phyloP scores from a whole-genome alignment of 2,329 filamentous ascomycete genomes.

The Nothophoma quercina region DNA sequence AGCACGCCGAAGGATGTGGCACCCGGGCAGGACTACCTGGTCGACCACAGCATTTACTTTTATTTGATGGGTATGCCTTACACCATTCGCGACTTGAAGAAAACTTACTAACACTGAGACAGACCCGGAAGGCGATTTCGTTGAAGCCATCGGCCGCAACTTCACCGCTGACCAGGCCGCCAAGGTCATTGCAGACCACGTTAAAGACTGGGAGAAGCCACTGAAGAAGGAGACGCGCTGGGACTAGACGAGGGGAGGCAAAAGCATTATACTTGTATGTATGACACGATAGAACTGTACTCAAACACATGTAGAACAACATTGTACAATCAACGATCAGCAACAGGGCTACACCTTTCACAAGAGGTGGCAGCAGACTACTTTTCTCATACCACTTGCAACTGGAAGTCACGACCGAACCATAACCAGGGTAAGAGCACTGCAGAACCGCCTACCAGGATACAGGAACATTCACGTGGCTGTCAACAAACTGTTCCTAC shows the following conservation, averaged over 20 bases:
- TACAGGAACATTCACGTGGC: too few species aligned
- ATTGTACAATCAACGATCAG: constrained; percentile 4
- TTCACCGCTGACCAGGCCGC: constrained; percentile 89
- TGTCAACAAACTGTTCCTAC: too few species aligned
- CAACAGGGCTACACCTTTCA: not conserved
- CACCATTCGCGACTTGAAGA: not conserved
- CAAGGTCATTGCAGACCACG: constrained; percentile 83
- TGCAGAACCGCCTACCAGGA: too few species aligned
- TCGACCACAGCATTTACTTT: constrained; percentile 99
- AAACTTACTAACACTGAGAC: constrained; percentile 33
- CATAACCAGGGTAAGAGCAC: too few species aligned
- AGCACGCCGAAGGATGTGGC: constrained; percentile 88
- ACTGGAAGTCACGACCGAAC: too few species aligned
- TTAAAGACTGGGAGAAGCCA: constrained; percentile 75
- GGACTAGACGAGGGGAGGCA: constrained; percentile 25
- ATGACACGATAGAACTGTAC: constrained; percentile 11
- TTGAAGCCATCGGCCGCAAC: constrained; percentile 94
- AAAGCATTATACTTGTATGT: constrained; percentile 14
- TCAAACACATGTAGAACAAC: constrained; percentile 10
- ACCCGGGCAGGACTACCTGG: constrained; percentile 94
- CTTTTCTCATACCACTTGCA: too few species aligned
- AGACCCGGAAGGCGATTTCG: constrained; percentile 97
- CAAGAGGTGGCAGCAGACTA: too few species aligned
- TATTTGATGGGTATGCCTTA: constrained; percentile 82
- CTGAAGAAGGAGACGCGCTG: constrained; percentile 56